These are phyloP conservation scores for bread wheat (Triticum aestivum) DNA, from an alignment of 176 grass and related monocot genomes.

Conservation along the genomic window DNA sequence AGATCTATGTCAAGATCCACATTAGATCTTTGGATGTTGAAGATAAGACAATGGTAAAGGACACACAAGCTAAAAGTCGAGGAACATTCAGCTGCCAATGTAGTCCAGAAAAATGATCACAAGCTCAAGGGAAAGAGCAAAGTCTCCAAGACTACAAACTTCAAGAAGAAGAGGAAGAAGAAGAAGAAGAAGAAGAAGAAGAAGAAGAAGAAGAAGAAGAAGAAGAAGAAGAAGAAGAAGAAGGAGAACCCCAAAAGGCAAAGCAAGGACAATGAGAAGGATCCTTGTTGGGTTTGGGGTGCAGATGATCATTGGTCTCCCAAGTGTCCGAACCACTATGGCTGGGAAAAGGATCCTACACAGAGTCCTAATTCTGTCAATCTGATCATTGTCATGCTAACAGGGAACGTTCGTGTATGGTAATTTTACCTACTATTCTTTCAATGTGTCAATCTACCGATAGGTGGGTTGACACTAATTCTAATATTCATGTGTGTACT, in stretches of 20 bases:
- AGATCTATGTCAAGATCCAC: not conserved
- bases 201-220: too few relatives aligned
- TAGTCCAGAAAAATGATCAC: not conserved
- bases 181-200: too few relatives aligned
- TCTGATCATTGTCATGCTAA: not conserved
- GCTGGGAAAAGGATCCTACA: too few relatives aligned
- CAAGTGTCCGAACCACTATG: too few relatives aligned
- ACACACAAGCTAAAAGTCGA: not conserved
- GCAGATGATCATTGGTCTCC: too few relatives aligned
- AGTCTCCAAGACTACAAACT: not conserved
- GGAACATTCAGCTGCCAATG: not conserved
- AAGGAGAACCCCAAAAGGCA: not conserved
- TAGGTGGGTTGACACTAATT: not conserved
- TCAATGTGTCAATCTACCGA: not conserved
- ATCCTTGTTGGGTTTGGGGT: too few relatives aligned
- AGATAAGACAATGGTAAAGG: not conserved
- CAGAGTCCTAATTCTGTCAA: not conserved
- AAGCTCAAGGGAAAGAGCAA: not conserved
- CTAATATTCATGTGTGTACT: not conserved
- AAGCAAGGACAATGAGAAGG: not conserved
- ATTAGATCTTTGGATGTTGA: not conserved
- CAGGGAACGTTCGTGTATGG: not conserved
- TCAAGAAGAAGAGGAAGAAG: not conserved
- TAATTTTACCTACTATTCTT: not conserved
- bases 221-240: too few relatives aligned